Evolutionary conservation across 2,329 filamentous ascomycete genomes (phyloP).

Genomic region (Talaromyces pinophilus): DNA sequence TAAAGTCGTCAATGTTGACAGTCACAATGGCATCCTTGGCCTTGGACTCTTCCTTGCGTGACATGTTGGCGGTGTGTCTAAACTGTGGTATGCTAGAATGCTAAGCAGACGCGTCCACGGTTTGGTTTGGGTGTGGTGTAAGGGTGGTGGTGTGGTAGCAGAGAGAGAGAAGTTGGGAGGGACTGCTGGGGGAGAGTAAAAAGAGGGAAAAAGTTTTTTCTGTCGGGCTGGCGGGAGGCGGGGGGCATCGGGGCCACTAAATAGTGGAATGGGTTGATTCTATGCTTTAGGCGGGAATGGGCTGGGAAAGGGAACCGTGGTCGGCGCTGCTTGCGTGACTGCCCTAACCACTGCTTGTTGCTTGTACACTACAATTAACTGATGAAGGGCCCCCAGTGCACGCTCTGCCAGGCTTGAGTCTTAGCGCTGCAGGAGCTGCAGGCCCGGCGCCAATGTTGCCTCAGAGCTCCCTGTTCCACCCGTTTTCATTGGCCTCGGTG

Average conservation of each 20-base stretch:
- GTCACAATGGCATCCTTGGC: constrained; percentile 38
- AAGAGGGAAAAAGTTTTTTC: constrained; percentile 24
- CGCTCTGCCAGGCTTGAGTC: neutral
- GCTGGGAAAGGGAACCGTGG: neutral
- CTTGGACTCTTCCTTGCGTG: constrained; percentile 41
- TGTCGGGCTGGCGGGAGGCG: neutral
- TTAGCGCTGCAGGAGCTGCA: constrained; percentile 4
- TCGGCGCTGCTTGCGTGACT: neutral
- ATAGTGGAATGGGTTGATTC: constrained; percentile 2
- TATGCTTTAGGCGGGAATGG: neutral
- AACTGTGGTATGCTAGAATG: constrained; percentile 7
- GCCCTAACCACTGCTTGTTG: no score
- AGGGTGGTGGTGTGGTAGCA: neutral
- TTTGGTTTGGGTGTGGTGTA: neutral
- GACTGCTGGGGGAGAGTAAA: constrained; percentile 21
- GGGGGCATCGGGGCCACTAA: constrained; percentile 20
- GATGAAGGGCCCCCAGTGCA: neutral
- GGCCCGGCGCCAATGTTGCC: neutral
- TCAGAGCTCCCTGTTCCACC: constrained; percentile 17
- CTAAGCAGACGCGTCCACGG: constrained; percentile 15
- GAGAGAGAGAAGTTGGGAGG: neutral
- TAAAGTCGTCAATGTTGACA: constrained; percentile 70
- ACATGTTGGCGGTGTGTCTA: constrained; percentile 39
- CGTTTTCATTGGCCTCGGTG: constrained; percentile 11
- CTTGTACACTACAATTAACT: neutral